Conservation (phyloP, 2,329 filamentous ascomycete species). For the Diaporthe sp. region DNA sequence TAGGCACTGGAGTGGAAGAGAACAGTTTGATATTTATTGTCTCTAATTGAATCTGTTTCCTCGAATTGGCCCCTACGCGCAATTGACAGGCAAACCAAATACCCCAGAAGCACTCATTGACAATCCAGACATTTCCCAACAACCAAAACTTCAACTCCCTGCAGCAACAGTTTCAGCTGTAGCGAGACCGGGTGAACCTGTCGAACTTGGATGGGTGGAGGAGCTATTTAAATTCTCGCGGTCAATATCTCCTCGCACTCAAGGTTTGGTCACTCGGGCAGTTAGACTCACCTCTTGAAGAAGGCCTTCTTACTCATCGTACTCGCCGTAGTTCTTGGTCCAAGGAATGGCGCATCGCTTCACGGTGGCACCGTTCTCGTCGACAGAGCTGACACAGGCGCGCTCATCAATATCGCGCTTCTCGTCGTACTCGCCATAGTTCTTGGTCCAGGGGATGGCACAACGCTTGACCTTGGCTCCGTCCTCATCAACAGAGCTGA, state of each 20-base stretch:
- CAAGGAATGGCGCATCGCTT: neutral
- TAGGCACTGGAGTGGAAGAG: neutral
- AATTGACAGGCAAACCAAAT: neutral
- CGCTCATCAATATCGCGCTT: constrained; percentile 1
- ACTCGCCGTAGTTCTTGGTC: constrained; percentile 1
- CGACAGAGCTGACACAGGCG: neutral
- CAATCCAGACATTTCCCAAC: neutral
- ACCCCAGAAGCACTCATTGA: neutral
- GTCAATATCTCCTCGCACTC: neutral
- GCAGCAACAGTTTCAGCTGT: neutral
- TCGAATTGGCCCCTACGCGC: neutral
- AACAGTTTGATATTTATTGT: neutral
- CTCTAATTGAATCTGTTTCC: neutral
- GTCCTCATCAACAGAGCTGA: neutral
- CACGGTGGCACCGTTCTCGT: neutral
- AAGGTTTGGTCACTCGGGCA: neutral
- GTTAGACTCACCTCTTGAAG: neutral
- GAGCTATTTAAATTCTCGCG: neutral
- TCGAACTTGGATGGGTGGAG: neutral
- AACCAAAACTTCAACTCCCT: neutral
- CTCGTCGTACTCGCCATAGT: constrained; percentile 3
- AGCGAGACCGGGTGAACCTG: neutral
- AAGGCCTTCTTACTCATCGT: neutral
- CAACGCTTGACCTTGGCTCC: neutral
- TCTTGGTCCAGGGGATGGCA: constrained; percentile 2